Evolutionary conservation across 306 rosid genomes (phyloP).

Genomic region (Vigna reflexopilosa): DNA sequence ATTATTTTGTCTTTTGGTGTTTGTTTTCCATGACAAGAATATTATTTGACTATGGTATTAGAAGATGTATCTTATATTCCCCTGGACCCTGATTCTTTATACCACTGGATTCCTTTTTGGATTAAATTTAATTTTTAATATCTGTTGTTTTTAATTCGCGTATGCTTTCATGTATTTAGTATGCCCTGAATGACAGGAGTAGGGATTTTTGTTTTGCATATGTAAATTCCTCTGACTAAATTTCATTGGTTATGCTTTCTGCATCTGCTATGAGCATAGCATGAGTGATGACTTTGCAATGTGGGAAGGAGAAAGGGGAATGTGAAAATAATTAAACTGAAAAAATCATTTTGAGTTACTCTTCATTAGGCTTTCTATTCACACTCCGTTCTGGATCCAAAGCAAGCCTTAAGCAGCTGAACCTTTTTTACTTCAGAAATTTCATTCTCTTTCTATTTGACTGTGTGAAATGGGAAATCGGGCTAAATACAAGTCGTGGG

Average conservation of each 20-base stretch:
- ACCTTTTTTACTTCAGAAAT: not conserved
- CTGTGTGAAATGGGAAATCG: slow-evolving; percentile 32
- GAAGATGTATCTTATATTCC: slow-evolving; percentile 25
- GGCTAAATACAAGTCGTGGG: slow-evolving; percentile 5
- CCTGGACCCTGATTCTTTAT: not conserved
- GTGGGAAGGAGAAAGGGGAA: slow-evolving; percentile 30
- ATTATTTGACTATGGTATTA: slow-evolving; percentile 21
- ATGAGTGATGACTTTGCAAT: not conserved
- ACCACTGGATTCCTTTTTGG: not conserved
- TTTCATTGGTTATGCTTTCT: slow-evolving; percentile 16
- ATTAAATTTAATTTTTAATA: not conserved
- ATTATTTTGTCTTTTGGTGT: slow-evolving; percentile 6
- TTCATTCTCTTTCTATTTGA: slow-evolving; percentile 5
- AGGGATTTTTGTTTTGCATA: not conserved
- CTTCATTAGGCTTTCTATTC: slow-evolving; percentile 32
- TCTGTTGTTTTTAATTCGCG: not conserved
- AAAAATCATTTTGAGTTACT: not conserved
- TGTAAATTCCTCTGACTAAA: not conserved
- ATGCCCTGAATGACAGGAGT: not conserved
- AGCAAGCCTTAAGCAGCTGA: slow-evolving; percentile 4
- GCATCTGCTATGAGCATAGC: slow-evolving; percentile 1
- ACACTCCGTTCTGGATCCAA: slow-evolving; percentile 7
- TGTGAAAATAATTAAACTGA: not conserved
- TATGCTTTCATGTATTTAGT: not conserved
- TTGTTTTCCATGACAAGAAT: slow-evolving; percentile 1